A percentile compares a stretch with the other conserved stretches of the same genome.
phyloP scores from a whole-genome alignment of 1,139 yeast genomes.

The Pichia sp. region DNA sequence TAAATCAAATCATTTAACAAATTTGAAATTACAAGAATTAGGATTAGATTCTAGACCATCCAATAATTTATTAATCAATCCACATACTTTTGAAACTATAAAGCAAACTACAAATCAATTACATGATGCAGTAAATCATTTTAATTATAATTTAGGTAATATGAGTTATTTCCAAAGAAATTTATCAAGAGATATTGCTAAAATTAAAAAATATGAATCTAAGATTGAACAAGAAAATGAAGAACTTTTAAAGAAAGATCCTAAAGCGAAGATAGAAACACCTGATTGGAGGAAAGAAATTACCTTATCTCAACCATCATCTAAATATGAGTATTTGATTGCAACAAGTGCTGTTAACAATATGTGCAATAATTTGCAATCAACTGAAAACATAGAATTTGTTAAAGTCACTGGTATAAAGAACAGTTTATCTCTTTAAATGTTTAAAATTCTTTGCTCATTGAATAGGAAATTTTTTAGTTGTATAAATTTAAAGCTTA shows the following conservation, averaged over 20 bases:
- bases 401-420: slow-evolving; percentile 12
- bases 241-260: slow-evolving; percentile 44
- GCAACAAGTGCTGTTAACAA: slow-evolving; percentile 63
- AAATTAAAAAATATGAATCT: slow-evolving; percentile 69
- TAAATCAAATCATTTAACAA: slow-evolving; percentile 50
- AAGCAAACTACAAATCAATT: slow-evolving; percentile 51
- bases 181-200: slow-evolving; percentile 61
- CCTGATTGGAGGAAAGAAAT: slow-evolving; percentile 61
- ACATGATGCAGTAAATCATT: slow-evolving; percentile 68
- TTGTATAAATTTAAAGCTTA: not conserved
- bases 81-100: slow-evolving; percentile 31
- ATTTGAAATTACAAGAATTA: slow-evolving; percentile 25
- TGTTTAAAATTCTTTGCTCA: not conserved
- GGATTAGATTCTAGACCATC: slow-evolving; percentile 16
- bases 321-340: slow-evolving; percentile 66
- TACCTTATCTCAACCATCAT: slow-evolving; percentile 69
- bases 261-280: slow-evolving; percentile 48
- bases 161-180: slow-evolving; percentile 81
- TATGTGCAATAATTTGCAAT: slow-evolving; percentile 61
- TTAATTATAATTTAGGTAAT: slow-evolving; percentile 74
- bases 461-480: no score
- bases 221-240: slow-evolving; percentile 63
- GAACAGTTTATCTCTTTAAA: slow-evolving; percentile 5
- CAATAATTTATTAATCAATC: slow-evolving; percentile 32
- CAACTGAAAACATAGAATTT: slow-evolving; percentile 33